These are phyloP conservation scores for Conoideocrella luteorostrata DNA, from an alignment of 2,329 filamentous ascomycete genomes.

Conservation along the genomic window DNA sequence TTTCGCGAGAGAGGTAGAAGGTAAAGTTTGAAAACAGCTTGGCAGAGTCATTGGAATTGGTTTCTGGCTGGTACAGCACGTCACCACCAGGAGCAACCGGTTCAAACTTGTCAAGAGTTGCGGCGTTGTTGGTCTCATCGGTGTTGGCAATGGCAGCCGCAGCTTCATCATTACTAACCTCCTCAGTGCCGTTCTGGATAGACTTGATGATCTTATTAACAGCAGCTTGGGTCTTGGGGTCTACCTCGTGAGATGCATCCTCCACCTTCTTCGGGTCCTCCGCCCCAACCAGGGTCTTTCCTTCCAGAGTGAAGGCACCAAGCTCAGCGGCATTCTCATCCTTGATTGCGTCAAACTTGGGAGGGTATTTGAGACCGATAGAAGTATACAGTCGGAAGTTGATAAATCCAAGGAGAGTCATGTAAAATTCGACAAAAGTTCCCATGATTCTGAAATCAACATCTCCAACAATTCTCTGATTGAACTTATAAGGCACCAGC, in stretches of 20 bases:
- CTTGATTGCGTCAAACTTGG: conserved; percentile 81
- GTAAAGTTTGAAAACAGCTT: conserved; percentile 84
- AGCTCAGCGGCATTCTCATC: conserved; percentile 88
- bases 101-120: conserved; percentile 86
- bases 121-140: conserved; percentile 28
- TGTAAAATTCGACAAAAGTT: conserved; percentile 98
- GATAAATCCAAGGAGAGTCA: conserved; percentile 88
- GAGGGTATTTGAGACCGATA: conserved; percentile 87
- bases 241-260: conserved; percentile 41
- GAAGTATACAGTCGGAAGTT: conserved; percentile 94
- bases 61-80: conserved; percentile 70
- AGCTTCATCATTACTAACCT: conserved; percentile 27
- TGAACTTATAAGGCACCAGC: conserved; percentile 97
- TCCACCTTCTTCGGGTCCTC: conserved; percentile 49
- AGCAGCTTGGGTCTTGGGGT: conserved; percentile 57
- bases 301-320: conserved; percentile 84
- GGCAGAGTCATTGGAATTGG: conserved; percentile 58
- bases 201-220: conserved; percentile 65
- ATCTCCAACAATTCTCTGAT: conserved; percentile 87
- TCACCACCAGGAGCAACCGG: conserved; percentile 79
- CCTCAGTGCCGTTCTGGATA: conserved; percentile 50
- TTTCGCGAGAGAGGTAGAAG: conserved; percentile 89
- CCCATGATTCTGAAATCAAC: conserved; percentile 99
- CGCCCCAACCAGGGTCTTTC: conserved; percentile 52
- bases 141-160: conserved; percentile 35